Conservation (phyloP, 2,329 filamentous ascomycete genomes). For the Trichoderma gracile region DNA sequence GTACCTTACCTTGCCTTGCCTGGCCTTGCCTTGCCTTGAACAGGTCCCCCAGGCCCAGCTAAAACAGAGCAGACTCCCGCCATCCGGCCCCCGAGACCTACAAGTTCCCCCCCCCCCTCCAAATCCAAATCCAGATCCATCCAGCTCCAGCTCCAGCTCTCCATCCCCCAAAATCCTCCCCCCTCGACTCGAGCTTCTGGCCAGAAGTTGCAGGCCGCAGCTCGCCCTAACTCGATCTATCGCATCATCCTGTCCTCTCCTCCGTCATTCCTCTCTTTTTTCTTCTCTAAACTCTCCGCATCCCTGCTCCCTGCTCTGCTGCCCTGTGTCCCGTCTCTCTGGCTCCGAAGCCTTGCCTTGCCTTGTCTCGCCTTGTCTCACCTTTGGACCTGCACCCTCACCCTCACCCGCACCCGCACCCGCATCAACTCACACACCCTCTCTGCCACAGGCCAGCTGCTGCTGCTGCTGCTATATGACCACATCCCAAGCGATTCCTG, state of each 20-base stretch:
- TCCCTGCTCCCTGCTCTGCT: not conserved
- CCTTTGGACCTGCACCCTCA: too few species aligned
- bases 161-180: not conserved
- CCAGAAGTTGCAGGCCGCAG: too few species aligned
- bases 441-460: too few species aligned
- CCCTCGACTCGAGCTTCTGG: not conserved
- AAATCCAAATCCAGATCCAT: not conserved
- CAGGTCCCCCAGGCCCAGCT: not conserved
- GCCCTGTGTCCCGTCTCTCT: not conserved
- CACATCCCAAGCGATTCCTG: constrained; percentile 22
- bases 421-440: too few species aligned
- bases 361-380: not conserved
- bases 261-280: not conserved
- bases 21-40: not conserved
- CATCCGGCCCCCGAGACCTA: constrained; percentile 11
- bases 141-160: not conserved
- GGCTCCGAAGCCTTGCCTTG: constrained; percentile 16
- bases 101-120: not conserved
- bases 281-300: not conserved
- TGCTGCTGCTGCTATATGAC: too few species aligned
- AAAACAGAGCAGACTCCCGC: constrained; percentile 20
- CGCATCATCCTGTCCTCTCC: not conserved
- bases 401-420: too few species aligned
- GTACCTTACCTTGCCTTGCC: too few species aligned
- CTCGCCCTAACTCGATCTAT: not conserved